These are phyloP conservation scores for Colletotrichum costaricense DNA, from an alignment of 2,329 filamentous ascomycete genomes.

Conservation along the genomic window DNA sequence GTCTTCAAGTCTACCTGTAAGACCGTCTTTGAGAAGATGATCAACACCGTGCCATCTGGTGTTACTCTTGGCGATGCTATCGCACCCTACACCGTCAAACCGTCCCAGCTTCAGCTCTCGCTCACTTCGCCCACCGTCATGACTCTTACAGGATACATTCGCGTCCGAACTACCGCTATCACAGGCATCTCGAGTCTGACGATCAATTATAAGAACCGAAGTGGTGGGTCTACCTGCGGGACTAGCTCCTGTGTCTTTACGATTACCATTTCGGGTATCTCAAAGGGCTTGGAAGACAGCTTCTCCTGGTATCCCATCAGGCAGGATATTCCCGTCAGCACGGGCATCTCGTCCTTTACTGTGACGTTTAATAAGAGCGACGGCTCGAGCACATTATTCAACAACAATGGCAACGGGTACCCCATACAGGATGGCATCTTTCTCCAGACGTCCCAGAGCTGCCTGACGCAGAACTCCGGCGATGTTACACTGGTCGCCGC, in stretches of 20 bases:
- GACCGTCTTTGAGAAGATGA: conserved; percentile 68
- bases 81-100: conserved; percentile 69
- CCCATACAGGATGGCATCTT: conserved; percentile 66
- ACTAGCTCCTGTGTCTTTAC: conserved; percentile 55
- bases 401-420: conserved; percentile 70
- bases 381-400: conserved; percentile 57
- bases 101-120: conserved; percentile 66
- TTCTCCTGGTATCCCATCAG: conserved; percentile 66
- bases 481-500: conserved; percentile 58
- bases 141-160: conserved; percentile 65
- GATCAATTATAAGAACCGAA: conserved; percentile 67
- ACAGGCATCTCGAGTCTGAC: conserved; percentile 59
- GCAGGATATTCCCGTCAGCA: conserved; percentile 63
- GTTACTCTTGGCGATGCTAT: conserved; percentile 64
- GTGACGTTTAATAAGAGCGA: conserved; percentile 61
- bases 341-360: conserved; percentile 72
- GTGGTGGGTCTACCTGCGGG: conserved; percentile 59
- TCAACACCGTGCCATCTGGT: conserved; percentile 66
- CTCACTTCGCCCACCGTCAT: conserved; percentile 61
- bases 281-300: conserved; percentile 69
- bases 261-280: conserved; percentile 58
- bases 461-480: conserved; percentile 56
- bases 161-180: conserved; percentile 64
- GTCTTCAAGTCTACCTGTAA: conserved; percentile 61
- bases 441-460: conserved; percentile 68